Evolutionary conservation across 2,329 filamentous ascomycete genomes (phyloP).

Genomic region (Alternaria dauci): DNA sequence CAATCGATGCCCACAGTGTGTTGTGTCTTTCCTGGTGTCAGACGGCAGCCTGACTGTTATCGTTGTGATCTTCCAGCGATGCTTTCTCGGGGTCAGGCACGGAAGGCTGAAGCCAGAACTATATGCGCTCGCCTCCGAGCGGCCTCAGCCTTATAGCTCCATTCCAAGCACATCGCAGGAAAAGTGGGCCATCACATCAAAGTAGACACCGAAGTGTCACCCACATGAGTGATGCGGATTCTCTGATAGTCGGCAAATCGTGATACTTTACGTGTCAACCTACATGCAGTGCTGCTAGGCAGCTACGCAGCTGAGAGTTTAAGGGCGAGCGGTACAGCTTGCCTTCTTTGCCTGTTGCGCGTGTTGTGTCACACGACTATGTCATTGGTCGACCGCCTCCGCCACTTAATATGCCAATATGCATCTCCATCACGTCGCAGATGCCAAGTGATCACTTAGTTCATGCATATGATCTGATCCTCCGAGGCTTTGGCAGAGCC

Average conservation of each 20-base stretch:
- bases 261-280: background rate
- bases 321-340: constrained; percentile 1
- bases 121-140: constrained; percentile 5
- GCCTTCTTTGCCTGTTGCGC: constrained; percentile 11
- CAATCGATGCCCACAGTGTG: background rate
- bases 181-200: background rate
- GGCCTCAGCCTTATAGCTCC: constrained; percentile 14
- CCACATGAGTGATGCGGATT: background rate
- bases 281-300: constrained; percentile 6
- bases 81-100: background rate
- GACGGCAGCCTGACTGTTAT: background rate
- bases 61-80: background rate
- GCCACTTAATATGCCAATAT: background rate
- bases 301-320: constrained; percentile 3
- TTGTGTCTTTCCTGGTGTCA: background rate
- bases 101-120: constrained; percentile 8
- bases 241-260: constrained; percentile 5
- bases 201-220: background rate
- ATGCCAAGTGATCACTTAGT: background rate
- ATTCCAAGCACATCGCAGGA: background rate
- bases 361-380: background rate
- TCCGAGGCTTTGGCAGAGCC: background rate
- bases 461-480: background rate
- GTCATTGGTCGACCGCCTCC: background rate
- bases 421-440: background rate